phyloP scores from a whole-genome alignment of 2,329 filamentous ascomycete genomes.

The Akanthomyces dipterigenus region DNA sequence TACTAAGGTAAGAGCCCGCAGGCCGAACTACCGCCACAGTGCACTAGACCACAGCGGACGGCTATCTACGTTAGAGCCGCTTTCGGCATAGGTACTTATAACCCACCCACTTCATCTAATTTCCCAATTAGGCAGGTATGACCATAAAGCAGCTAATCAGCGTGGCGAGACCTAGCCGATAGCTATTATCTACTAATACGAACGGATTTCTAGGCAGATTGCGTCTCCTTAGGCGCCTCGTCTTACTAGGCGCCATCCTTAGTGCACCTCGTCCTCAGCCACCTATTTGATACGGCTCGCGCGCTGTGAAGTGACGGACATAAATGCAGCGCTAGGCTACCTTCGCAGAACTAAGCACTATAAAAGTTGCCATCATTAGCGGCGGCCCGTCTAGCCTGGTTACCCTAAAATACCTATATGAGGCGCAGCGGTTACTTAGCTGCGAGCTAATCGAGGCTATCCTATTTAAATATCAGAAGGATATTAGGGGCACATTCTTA shows the following conservation, averaged over 20 bases:
- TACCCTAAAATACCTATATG: slow-evolving; percentile 29
- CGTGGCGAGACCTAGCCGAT: background rate
- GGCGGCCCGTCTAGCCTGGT: slow-evolving; percentile 31
- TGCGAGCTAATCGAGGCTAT: slow-evolving; percentile 29
- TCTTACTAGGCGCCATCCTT: too few species aligned
- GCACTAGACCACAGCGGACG: background rate
- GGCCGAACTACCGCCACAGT: background rate
- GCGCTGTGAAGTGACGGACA: background rate
- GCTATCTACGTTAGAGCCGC: background rate
- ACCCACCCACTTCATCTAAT: background rate
- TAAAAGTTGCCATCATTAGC: slow-evolving; percentile 29
- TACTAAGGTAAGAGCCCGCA: background rate
- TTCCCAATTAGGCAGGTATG: background rate
- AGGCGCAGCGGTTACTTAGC: slow-evolving; percentile 25
- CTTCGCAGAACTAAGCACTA: background rate
- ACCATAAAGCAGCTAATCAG: background rate
- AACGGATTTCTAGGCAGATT: too few species aligned
- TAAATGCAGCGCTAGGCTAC: background rate
- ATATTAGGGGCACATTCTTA: slow-evolving; percentile 36
- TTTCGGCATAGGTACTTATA: background rate
- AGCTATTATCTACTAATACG: background rate
- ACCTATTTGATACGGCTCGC: background rate
- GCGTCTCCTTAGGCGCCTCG: background rate
- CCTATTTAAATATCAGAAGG: slow-evolving; percentile 34
- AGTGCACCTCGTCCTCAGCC: background rate